Conservation (phyloP, 2,329 filamentous ascomycete species). For the Clarireedia monteithiana region DNA sequence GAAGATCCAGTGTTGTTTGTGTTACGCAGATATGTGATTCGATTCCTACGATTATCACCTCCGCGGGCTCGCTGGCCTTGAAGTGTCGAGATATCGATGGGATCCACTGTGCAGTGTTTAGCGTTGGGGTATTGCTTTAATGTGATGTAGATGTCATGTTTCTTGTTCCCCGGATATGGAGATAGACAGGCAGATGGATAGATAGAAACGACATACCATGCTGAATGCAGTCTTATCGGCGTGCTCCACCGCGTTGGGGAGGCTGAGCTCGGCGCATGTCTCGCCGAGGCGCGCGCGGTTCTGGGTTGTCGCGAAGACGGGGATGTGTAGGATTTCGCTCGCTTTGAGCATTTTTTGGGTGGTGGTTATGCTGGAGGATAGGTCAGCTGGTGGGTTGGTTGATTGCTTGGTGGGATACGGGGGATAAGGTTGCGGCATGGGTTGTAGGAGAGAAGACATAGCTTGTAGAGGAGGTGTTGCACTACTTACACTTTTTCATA, state of each 20-base stretch:
- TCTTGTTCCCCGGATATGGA: neutral
- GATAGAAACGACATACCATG: constrained; percentile 44
- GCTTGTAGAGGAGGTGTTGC: neutral
- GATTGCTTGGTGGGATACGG: neutral
- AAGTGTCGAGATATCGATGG: constrained; percentile 50
- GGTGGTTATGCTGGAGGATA: constrained; percentile 51
- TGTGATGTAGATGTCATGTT: too few relatives aligned
- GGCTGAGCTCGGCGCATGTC: constrained; percentile 64
- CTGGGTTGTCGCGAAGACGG: constrained; percentile 82
- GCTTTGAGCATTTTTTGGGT: constrained; percentile 62
- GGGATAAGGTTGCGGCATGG: too few relatives aligned
- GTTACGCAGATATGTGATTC: constrained; percentile 92
- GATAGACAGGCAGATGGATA: neutral
- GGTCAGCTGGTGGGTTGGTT: neutral
- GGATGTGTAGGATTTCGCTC: constrained; percentile 59
- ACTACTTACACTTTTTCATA: constrained; percentile 67
- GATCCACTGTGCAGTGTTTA: constrained; percentile 37
- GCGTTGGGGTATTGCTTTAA: too few relatives aligned
- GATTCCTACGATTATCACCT: constrained; percentile 79
- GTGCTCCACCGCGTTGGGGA: constrained; percentile 45
- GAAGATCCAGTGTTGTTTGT: constrained; percentile 80
- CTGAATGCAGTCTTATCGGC: constrained; percentile 86
- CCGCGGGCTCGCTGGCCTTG: constrained; percentile 33
- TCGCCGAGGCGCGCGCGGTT: constrained; percentile 69
- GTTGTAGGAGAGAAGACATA: neutral